Base-by-base conservation (phyloP, 2,329 filamentous ascomycete species). In the Chalaropsis ovoidea region DNA sequence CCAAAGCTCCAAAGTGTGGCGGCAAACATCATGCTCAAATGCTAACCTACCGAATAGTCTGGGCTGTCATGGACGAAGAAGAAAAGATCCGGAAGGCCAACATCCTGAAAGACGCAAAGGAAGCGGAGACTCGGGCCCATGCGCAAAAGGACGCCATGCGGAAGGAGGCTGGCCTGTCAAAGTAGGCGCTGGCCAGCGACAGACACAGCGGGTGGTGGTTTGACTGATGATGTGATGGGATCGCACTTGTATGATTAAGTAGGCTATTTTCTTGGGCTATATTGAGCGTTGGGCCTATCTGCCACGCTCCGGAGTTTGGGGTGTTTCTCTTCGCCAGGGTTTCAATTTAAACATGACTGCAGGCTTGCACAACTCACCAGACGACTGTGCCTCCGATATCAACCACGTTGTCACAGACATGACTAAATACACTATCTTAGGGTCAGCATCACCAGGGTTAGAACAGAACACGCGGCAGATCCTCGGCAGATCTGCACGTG, bases 21-120 rank as follows among this genome's bases (percentile, higher is more conserved):
- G 3, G 3, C 31, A 19, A 22, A 43, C 54, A 7, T 5, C 19
- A n/a, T 35, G 10, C 5, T 43, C 4, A 22, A 17, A 1, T 49
- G 7, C 39, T 66, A 61, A 67, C 61, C 43, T 22, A 47, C 4
- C 6, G 17, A 41, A 22, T 62, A 82, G 80, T 82, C 67, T 82
- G 78, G 79, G 71, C 77, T 47, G 80, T 81, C 3, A 76, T 81
- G 61, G 77, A 79, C 66, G 79, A 81, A 65, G 78, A 79, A 52
- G 76, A 78, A 64, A 76, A 77, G 69, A 73, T 72, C 63, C 76
- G 74, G 66, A 77, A 73, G 70, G 73, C 75, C 69, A 74, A 72
- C 10, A 73, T 73, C 2, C 68, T 75, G 5, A 70, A 72, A 3
- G 75, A 76, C 42, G 73, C 71, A 19, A 72, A 73, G 68, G 74